Evolutionary conservation across 2,329 filamentous ascomycete genomes (phyloP), one percentile per base, ranked within the genome.

Genomic region (Colletotrichum truncatum): DNA sequence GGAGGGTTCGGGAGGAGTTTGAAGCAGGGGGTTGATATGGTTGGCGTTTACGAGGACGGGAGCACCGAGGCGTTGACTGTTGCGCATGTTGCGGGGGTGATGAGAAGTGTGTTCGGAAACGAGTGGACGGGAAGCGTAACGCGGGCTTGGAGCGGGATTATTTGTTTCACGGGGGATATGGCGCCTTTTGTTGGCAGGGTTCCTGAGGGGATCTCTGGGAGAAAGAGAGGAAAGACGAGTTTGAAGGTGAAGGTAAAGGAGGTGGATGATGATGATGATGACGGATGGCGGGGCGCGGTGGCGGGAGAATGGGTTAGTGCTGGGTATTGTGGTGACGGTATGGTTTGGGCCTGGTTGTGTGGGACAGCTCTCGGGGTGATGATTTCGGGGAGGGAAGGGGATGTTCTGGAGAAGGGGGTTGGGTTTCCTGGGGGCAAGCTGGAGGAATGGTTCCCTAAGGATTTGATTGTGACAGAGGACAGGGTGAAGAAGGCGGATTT

Each of bases 331-430:
- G 84, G 84, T 12, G 81, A 86, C 43, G 85, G 85, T 4, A 86
- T 87, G 83, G 81, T 82, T 3, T 84, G 80, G 76, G 80, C 83
- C 3, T 87, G 84, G 84, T 76, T 85, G 12, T 83, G 78, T 45
- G 84, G 84, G 1, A 78, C 77, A 10, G 84, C 83, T 0, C 41
- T 84, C 54, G 84, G 76, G 1, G 67, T 81, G 3, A 84, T 84
- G 81, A 71, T 86, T 8, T 68, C 80, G 1, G 81, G 80, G 0
- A 76, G 71, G 32, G 77, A 81, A 14, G 64, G 73, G 0, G 73
- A 76, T 2, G 67, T 74, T 3, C 36, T 79, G 26, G 66, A 68
- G 1, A 67, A 67, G 7, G 71, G 65, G 1, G 68, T 73, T 3
- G 81, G 81, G 2, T 71, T 79, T 4, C 80, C 80, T 0, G 74